A percentile compares a stretch with the other conserved stretches of the same genome.
Evolutionary conservation across 495 filamentous ascomycete genomes (phyloP).

Genomic region (Immersiella caudata): DNA sequence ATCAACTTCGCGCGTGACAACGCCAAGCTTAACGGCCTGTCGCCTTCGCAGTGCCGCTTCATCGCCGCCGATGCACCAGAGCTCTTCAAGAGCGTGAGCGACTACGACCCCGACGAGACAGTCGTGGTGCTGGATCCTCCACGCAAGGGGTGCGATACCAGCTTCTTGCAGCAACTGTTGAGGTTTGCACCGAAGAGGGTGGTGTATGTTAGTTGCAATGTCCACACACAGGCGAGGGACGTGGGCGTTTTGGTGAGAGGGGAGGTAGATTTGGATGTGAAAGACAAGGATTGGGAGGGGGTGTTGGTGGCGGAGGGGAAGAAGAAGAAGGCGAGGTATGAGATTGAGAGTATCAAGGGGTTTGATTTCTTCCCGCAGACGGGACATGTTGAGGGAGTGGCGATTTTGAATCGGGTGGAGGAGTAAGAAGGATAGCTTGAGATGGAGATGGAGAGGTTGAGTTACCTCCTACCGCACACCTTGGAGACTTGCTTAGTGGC

Average conservation of each 20-base stretch:
- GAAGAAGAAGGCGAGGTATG: constrained; percentile 63
- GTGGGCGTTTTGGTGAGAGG: constrained; percentile 80
- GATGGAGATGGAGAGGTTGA: not conserved
- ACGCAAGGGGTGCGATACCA: constrained; percentile 88
- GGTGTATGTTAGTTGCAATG: constrained; percentile 95
- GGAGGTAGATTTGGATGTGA: constrained; percentile 17
- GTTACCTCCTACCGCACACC: not conserved
- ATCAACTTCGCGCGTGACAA: constrained; percentile 77
- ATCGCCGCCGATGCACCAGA: constrained; percentile 79
- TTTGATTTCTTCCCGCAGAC: constrained; percentile 99
- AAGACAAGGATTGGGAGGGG: constrained; percentile 24
- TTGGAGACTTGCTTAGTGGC: not conserved
- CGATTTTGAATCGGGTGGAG: constrained; percentile 66
- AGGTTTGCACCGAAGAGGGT: constrained; percentile 73
- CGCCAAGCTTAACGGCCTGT: constrained; percentile 74
- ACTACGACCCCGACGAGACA: constrained; percentile 75
- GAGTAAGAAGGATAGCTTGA: not conserved
- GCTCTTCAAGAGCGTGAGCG: constrained; percentile 71
- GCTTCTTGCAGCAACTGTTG: constrained; percentile 80
- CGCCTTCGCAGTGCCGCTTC: constrained; percentile 64
- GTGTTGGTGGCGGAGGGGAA: constrained; percentile 29
- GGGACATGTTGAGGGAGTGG: constrained; percentile 93
- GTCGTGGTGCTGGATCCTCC: constrained; percentile 92
- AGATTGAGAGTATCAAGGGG: constrained; percentile 87
- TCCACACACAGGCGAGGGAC: constrained; percentile 95